Evolutionary conservation across 768 basidiomycete genomes (phyloP), one percentile per base, ranked within the genome.

Genomic region (Tylopilus sp.): DNA sequence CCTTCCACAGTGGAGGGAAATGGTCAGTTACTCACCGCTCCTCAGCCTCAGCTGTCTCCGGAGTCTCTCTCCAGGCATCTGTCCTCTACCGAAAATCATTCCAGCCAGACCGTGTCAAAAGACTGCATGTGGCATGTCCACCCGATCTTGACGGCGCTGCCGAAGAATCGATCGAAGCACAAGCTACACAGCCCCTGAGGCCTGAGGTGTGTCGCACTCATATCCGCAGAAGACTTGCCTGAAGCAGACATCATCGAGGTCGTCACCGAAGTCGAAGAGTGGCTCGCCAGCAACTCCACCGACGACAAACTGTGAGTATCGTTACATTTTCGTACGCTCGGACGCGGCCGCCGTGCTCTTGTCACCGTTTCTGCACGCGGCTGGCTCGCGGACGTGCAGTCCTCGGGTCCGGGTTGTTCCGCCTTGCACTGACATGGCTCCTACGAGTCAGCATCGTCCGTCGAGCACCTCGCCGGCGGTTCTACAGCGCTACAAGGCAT

Each of bases 21-120:
- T 99, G 97, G 97, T 76, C 98, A 24, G 97, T 96, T 22, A 97
- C 95, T 37, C n/a, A n/a, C n/a, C n/a, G n/a, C n/a, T n/a, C n/a
- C 28, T 41, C 13, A n/a, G n/a, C 48, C 1, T 4, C 50, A 86
- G 84, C 50, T 87, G 86, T 60, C 74, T 87, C 43, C 70, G 71
- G 50, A 72, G 73, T 17, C 74, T 82, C 56, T 65, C 68, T 21
- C 80, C 83, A 50, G 74, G 74, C 16, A 71, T 74, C 45, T 88
- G 86, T 53, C 86, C 86, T 87, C 25, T 88, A 86, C 66, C 79
- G 86, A 59, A 85, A 83, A 63, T 45, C 73, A 0, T 88, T 82
- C 71, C 64, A 71, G 37, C 73, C 74, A n/a, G 78, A 79, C 38
- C 77, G 80, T 52, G 70, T 83, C 63, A 86, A 84, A 72, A 84